Percentiles rank a stretch among this genome's conserved stretches.
These are phyloP conservation scores for Fagopyrum tataricum DNA, from an alignment of 148 eudicot genomes.

Conservation along the genomic window DNA sequence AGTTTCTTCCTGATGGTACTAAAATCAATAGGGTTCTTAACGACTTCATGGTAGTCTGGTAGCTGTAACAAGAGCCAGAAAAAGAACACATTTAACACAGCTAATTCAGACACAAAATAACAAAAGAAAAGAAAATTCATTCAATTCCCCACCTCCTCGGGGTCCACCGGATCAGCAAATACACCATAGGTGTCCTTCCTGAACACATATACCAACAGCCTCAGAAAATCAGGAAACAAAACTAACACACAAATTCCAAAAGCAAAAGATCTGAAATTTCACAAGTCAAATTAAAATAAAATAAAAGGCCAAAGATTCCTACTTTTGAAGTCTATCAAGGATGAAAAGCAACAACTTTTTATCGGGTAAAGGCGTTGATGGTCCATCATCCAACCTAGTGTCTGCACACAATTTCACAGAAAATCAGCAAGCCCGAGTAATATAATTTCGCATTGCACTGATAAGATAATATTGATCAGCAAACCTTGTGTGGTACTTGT, in stretches of 20 bases:
- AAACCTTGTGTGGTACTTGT: slow-evolving; percentile 24
- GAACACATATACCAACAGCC: slow-evolving; percentile 16
- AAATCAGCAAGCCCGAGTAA: slow-evolving; percentile 5
- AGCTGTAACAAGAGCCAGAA: slow-evolving; percentile 42
- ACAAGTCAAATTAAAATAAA: background rate
- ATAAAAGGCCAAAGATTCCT: slow-evolving; percentile 11
- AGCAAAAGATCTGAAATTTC: background rate
- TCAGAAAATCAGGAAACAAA: slow-evolving; percentile 18
- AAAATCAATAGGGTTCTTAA: slow-evolving; percentile 82
- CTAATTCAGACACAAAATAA: background rate
- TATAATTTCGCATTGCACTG: background rate
- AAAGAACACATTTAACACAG: slow-evolving; percentile 11
- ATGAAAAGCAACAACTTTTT: slow-evolving; percentile 48
- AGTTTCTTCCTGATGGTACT: slow-evolving; percentile 73
- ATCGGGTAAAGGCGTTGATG: slow-evolving; percentile 43
- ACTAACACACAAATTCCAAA: background rate
- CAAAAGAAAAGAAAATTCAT: background rate
- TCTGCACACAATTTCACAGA: slow-evolving; percentile 28
- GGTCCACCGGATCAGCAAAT: slow-evolving; percentile 84
- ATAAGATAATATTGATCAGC: background rate
- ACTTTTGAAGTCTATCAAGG: slow-evolving; percentile 52
- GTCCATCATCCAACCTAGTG: slow-evolving; percentile 28
- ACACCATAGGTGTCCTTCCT: slow-evolving; percentile 93
- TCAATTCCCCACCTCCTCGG: slow-evolving; percentile 57
- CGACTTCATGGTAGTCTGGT: slow-evolving; percentile 75